Base-by-base conservation (phyloP, 2,329 filamentous ascomycete species). In the Dactylellina sp. region DNA sequence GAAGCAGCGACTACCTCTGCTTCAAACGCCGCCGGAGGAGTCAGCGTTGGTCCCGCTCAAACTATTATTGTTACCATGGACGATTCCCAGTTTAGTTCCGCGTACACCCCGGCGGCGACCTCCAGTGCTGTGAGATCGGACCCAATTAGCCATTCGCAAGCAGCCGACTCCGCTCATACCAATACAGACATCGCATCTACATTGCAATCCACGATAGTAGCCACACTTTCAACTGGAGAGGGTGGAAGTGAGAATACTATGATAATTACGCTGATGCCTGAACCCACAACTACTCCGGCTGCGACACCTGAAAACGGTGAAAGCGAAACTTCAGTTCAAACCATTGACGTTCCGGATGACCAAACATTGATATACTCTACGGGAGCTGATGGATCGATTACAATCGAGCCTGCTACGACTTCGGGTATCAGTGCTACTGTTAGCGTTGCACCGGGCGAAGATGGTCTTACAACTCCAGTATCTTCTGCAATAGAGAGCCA, bases 361-460 rank as follows among this genome's bases (percentile, higher is more conserved):
- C 42, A 44, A 60, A 24, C n/a, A 18, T 40, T 44, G 4, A n/a
- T 24, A 2, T 50, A 62, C 24, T 42, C 59, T 11, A 62, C 59
- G 1, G 46, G 18, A 32, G 12, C 44, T 7, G 44, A 24, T 50
- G 32, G n/a, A 0, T 40, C 57, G 18, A 40, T 16, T 7, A 61
- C 57, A 12, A 42, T 52, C 39, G 46, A 52, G 2, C 59, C 46
- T 1, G 16, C 24, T 2, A 20, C 39, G 1, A 37, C 49, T 2
- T 25, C 61, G 9, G 25, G 20, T 2, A 37, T 35, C 20, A 46
- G 24, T 37, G 6, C 9, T 24, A 44, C 60, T 18, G 16, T 18
- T 16, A 39, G 25, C 1, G 11, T 20, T 22, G 44, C 59, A 2
- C 52, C 59, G 2, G 47, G 46, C 0, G n/a, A 40, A 28, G 22